Percentiles rank a stretch among this genome's conserved stretches.
Evolutionary conservation across 2,329 filamentous ascomycete species (phyloP).

Genomic region (Thelonectria olida): DNA sequence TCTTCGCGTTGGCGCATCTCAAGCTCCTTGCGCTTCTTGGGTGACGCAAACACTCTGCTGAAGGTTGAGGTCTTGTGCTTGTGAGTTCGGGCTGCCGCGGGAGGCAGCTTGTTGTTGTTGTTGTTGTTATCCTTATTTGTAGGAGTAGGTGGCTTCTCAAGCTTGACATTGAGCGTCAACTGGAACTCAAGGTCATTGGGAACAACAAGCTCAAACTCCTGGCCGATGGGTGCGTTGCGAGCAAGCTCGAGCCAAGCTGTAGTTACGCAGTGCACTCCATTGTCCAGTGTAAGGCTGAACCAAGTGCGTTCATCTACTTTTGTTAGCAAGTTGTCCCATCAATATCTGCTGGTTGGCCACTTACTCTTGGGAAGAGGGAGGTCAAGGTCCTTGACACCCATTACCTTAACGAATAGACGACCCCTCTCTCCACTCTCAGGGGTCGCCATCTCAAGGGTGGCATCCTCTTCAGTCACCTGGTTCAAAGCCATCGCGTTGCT

Average conservation of each 20-base stretch:
- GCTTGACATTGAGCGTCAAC: conserved; percentile 93
- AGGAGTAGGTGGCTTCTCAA: conserved; percentile 78
- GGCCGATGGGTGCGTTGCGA: conserved; percentile 91
- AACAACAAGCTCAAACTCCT: conserved; percentile 97
- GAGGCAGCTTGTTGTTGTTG: conserved; percentile 56
- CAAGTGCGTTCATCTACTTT: conserved; percentile 82
- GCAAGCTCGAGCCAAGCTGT: conserved; percentile 95
- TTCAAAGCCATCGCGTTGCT: conserved; percentile 77
- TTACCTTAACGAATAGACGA: conserved; percentile 96
- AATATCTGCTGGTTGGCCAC: conserved; percentile 41
- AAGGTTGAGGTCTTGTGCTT: conserved; percentile 89
- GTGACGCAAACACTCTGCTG: conserved; percentile 90
- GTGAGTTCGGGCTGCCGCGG: conserved; percentile 67
- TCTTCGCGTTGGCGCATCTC: conserved; percentile 87
- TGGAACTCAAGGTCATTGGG: conserved; percentile 99
- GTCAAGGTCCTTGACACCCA: conserved; percentile 95
- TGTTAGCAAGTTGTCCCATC: conserved; percentile 34
- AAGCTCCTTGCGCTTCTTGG: conserved; percentile 95
- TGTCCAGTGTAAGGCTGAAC: conserved; percentile 98
- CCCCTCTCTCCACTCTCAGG: conserved; percentile 89
- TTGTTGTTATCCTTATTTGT: background rate
- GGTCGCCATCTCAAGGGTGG: conserved; percentile 62
- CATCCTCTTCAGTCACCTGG: conserved; percentile 75
- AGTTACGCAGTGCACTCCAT: conserved; percentile 96
- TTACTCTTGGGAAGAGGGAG: conserved; percentile 89